Evolutionary conservation across 1,284 basidiomycete species (phyloP).

Genomic region (Amylostereum areolatum): DNA sequence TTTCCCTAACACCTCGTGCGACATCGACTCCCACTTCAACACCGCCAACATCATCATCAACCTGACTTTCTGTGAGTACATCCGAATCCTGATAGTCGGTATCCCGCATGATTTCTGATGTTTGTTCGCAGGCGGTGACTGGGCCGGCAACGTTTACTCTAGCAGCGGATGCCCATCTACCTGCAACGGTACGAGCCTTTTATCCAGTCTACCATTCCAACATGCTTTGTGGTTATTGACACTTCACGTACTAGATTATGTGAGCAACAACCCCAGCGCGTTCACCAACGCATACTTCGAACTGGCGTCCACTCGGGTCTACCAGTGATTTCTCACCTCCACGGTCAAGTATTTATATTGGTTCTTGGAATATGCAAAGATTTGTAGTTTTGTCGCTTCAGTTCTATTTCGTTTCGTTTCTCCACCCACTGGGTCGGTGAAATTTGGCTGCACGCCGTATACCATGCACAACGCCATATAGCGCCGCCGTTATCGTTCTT

Average conservation of each 20-base stretch:
- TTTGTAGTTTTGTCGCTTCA: too few relatives aligned
- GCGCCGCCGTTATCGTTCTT: too few relatives aligned
- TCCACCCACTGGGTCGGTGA: too few relatives aligned
- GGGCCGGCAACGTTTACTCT: constrained; percentile 39
- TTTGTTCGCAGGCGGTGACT: constrained; percentile 38
- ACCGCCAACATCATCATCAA: constrained; percentile 48
- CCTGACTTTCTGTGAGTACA: constrained; percentile 32
- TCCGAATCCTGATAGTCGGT: not conserved
- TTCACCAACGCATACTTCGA: constrained; percentile 68
- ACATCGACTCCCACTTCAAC: constrained; percentile 37
- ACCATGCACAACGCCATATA: too few relatives aligned
- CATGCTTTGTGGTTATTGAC: not conserved
- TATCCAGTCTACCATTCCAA: constrained; percentile 4
- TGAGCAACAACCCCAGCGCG: constrained; percentile 57
- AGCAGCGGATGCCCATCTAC: constrained; percentile 36
- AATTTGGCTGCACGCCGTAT: too few relatives aligned
- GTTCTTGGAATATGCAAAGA: too few relatives aligned
- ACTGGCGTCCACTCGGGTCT: constrained; percentile 44
- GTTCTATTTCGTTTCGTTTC: too few relatives aligned
- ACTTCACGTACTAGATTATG: constrained; percentile 36
- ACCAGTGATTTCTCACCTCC: constrained; percentile 10
- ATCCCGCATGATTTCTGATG: constrained; percentile 20
- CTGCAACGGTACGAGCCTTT: constrained; percentile 34
- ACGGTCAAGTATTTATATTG: not conserved
- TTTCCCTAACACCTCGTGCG: constrained; percentile 42